Conservation (phyloP, 2,329 filamentous ascomycete genomes). For the Phialophora macrospora region DNA sequence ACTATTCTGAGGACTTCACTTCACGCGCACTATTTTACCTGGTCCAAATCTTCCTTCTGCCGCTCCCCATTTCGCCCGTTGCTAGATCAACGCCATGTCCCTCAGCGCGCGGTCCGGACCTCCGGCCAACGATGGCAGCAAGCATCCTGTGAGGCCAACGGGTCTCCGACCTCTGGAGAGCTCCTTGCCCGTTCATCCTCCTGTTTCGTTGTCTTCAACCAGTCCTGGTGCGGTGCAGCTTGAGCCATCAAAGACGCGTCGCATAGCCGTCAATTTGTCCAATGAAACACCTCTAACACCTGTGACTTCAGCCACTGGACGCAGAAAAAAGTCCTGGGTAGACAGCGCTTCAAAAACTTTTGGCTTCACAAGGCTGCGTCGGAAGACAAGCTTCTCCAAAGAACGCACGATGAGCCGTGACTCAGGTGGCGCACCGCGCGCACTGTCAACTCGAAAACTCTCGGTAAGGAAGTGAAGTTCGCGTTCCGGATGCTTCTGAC, state of each 20-base stretch:
- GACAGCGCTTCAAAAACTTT: slow-evolving; percentile 27
- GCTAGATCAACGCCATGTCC: slow-evolving; percentile 15
- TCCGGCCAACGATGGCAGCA: not conserved
- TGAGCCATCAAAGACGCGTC: not conserved
- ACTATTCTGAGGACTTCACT: not conserved
- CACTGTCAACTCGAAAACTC: slow-evolving; percentile 8
- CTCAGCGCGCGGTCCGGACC: not conserved
- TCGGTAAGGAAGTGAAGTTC: not conserved
- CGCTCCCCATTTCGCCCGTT: not conserved
- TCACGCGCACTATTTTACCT: not conserved
- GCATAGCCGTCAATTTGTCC: not conserved
- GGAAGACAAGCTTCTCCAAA: slow-evolving; percentile 11
- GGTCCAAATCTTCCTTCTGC: not conserved
- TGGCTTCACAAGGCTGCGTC: slow-evolving; percentile 15
- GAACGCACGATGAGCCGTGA: not conserved
- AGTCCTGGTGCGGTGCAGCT: not conserved
- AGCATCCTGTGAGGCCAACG: slow-evolving; percentile 10
- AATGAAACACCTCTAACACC: slow-evolving; percentile 5
- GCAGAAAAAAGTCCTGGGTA: slow-evolving; percentile 22
- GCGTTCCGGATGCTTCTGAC: slow-evolving; percentile 1
- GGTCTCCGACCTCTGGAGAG: slow-evolving; percentile 20
- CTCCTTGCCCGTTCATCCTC: not conserved
- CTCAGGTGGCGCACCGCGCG: not conserved
- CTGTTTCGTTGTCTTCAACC: not conserved
- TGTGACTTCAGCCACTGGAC: slow-evolving; percentile 2